Percentiles rank a stretch among this genome's conserved stretches.
Evolutionary conservation across 2,329 filamentous ascomycete genomes (phyloP).

Genomic region (Huntiella abstrusa): DNA sequence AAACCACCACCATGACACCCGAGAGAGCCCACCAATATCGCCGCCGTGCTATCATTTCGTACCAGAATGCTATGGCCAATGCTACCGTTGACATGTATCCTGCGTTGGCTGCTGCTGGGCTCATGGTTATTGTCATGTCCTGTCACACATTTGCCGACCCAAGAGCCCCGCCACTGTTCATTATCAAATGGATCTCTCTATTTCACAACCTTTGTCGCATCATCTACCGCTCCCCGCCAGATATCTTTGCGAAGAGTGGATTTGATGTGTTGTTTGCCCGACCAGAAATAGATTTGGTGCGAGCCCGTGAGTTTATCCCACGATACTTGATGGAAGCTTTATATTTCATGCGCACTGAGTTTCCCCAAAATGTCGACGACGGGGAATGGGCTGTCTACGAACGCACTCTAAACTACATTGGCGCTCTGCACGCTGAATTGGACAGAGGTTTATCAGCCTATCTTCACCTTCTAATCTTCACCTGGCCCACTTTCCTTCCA

Average conservation of each 20-base stretch:
- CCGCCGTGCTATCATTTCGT: conserved; percentile 30
- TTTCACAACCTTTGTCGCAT: conserved; percentile 35
- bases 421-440: conserved; percentile 29
- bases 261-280: conserved; percentile 29
- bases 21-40: conserved; percentile 25
- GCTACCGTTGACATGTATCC: conserved; percentile 27
- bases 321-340: conserved; percentile 31
- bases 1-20: conserved; percentile 22
- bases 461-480: conserved; percentile 30
- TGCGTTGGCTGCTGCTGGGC: conserved; percentile 31
- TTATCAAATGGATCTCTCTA: conserved; percentile 36
- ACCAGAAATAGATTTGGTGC: conserved; percentile 28
- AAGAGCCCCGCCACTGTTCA: conserved; percentile 26
- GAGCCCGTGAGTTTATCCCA: conserved; percentile 24
- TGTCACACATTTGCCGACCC: conserved; percentile 32
- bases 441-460: conserved; percentile 24
- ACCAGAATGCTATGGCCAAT: conserved; percentile 30
- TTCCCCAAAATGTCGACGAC: background rate
- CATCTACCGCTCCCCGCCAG: conserved; percentile 21
- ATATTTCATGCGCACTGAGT: conserved; percentile 22
- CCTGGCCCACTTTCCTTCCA: conserved; percentile 33
- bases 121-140: conserved; percentile 31
- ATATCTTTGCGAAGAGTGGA: conserved; percentile 22
- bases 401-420: conserved; percentile 31
- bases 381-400: background rate